phyloP scores from a whole-genome alignment of 108 stramenopile species.

The Pseudonitzschia delicatissima region DNA sequence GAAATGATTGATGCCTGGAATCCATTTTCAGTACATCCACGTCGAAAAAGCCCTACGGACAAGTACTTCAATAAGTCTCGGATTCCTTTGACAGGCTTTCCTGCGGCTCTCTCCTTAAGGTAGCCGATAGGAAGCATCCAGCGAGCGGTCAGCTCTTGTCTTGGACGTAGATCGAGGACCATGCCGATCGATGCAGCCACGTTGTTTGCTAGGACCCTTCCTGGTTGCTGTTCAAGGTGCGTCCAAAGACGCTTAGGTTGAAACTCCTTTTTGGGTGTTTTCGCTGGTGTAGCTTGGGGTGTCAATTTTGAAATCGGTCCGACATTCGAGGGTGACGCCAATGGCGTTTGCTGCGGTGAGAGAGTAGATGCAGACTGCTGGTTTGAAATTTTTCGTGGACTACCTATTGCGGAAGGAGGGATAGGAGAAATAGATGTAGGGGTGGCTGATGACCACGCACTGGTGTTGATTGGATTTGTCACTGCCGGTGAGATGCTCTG shows the following conservation, averaged over 20 bases:
- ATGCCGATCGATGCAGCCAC: slow-evolving; percentile 27
- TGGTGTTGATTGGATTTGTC: background rate
- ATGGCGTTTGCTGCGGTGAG: slow-evolving; percentile 28
- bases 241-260: slow-evolving; percentile 58
- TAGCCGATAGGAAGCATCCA: slow-evolving; percentile 77
- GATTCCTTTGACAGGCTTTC: slow-evolving; percentile 24
- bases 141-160: slow-evolving; percentile 71
- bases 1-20: slow-evolving; percentile 70
- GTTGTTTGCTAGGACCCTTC: slow-evolving; percentile 65
- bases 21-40: slow-evolving; percentile 78
- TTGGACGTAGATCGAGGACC: slow-evolving; percentile 52
- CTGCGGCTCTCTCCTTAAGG: slow-evolving; percentile 45
- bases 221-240: slow-evolving; percentile 73
- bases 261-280: slow-evolving; percentile 30
- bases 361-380: background rate
- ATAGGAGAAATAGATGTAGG: background rate
- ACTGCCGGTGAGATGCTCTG: background rate
- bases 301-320: slow-evolving; percentile 7
- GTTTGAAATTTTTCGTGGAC: background rate
- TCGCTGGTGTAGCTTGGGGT: slow-evolving; percentile 9
- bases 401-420: background rate
- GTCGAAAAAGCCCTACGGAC: slow-evolving; percentile 80
- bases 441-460: slow-evolving; percentile 6
- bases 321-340: slow-evolving; percentile 20
- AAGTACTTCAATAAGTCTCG: slow-evolving; percentile 60